Conservation (phyloP, 2,329 filamentous ascomycete species). For the Paracorniculantispora psalliotae region DNA sequence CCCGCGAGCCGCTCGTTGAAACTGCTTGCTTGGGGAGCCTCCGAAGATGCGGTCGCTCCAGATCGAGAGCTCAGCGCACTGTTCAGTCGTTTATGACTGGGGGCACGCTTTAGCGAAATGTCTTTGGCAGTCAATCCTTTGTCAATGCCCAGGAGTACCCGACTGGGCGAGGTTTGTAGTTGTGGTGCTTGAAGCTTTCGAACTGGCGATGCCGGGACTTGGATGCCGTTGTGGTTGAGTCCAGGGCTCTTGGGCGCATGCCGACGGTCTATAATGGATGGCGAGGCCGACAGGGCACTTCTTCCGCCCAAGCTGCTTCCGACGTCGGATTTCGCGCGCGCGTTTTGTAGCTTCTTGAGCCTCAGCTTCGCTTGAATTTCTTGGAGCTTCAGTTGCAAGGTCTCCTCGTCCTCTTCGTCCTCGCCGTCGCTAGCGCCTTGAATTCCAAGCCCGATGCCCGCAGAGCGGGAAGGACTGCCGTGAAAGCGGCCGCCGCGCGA, state of each 20-base stretch:
- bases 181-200: slow-evolving; percentile 47
- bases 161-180: slow-evolving; percentile 68
- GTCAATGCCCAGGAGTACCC: slow-evolving; percentile 81
- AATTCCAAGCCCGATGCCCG: slow-evolving; percentile 29
- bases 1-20: slow-evolving; percentile 86
- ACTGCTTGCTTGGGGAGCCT: slow-evolving; percentile 41
- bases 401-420: slow-evolving; percentile 93
- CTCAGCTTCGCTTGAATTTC: slow-evolving; percentile 85
- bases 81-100: slow-evolving; percentile 35
- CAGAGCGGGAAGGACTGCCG: slow-evolving; percentile 18
- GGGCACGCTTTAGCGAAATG: slow-evolving; percentile 74
- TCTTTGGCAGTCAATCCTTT: slow-evolving; percentile 78
- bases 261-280: background rate
- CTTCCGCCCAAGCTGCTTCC: slow-evolving; percentile 16
- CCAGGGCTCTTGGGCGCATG: background rate
- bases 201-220: slow-evolving; percentile 74
- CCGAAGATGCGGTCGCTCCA: slow-evolving; percentile 14
- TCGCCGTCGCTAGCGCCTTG: slow-evolving; percentile 58
- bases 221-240: slow-evolving; percentile 35
- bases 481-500: slow-evolving; percentile 19
- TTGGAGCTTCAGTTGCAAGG: slow-evolving; percentile 75
- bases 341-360: slow-evolving; percentile 77
- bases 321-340: slow-evolving; percentile 22
- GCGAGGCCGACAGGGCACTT: slow-evolving; percentile 1
- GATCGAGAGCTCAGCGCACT: background rate